A percentile compares a stretch with the other conserved stretches of the same genome.
Conservation (phyloP, 371 early-diverging fungal species). For the Furculomyces boomerangus region DNA sequence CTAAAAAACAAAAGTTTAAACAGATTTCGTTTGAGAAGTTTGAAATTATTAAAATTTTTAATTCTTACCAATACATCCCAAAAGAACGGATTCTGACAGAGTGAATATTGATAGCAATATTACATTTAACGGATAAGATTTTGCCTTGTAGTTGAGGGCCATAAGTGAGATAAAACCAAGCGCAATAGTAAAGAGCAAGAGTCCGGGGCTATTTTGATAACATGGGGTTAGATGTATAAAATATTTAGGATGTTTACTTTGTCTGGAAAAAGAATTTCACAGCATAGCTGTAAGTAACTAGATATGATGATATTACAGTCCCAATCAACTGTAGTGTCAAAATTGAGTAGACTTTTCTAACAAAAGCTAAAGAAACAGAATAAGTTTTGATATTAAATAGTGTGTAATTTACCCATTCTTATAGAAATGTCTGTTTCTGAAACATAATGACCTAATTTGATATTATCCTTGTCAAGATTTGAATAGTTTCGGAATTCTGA, state of each 20-base stretch:
- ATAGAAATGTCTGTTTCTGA: not conserved
- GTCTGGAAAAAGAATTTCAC: slow-evolving; percentile 27
- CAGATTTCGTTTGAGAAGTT: not conserved
- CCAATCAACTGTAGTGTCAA: slow-evolving; percentile 40
- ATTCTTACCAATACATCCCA: slow-evolving; percentile 29
- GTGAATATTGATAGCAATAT: slow-evolving; percentile 44
- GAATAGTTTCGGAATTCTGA: no score
- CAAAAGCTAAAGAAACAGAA: slow-evolving; percentile 28
- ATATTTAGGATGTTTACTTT: slow-evolving; percentile 24
- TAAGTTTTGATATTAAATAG: not conserved
- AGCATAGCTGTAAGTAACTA: no score
- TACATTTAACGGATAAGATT: slow-evolving; percentile 43
- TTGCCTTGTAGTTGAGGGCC: slow-evolving; percentile 37
- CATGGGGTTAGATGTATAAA: slow-evolving; percentile 7
- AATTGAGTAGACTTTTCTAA: slow-evolving; percentile 64
- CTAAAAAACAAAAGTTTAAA: slow-evolving; percentile 29
- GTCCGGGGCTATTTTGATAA: slow-evolving; percentile 21
- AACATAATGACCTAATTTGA: not conserved
- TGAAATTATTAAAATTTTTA: slow-evolving; percentile 6
- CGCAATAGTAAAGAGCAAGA: slow-evolving; percentile 19
- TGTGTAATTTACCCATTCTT: not conserved
- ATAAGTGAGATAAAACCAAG: slow-evolving; percentile 31
- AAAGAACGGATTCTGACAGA: slow-evolving; percentile 36
- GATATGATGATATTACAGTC: slow-evolving; percentile 34
- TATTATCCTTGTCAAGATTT: no score